Evolutionary conservation across 192 early-diverging fungal genomes (phyloP).

Genomic region (Rhizoclosmatium sp.): DNA sequence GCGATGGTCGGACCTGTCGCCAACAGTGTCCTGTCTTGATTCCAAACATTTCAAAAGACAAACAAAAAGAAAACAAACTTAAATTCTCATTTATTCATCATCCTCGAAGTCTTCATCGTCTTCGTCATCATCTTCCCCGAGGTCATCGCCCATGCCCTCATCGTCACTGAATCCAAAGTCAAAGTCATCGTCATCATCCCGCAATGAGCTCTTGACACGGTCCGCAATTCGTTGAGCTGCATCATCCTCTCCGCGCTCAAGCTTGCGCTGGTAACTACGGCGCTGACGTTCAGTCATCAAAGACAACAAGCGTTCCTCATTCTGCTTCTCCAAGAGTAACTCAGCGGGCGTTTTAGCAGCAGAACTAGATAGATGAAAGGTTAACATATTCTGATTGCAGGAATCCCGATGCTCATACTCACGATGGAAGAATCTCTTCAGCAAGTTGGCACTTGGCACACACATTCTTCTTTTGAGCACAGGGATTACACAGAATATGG

Average conservation of each 20-base stretch:
- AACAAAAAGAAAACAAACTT: too few relatives aligned
- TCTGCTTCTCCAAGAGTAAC: constrained; percentile 72
- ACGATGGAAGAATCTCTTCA: constrained; percentile 30
- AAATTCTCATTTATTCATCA: not conserved
- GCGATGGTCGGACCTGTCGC: too few relatives aligned
- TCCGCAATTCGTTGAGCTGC: constrained; percentile 49
- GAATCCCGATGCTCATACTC: not conserved
- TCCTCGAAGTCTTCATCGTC: constrained; percentile 25
- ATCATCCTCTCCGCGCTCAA: constrained; percentile 81
- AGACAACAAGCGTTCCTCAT: constrained; percentile 72
- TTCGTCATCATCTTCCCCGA: constrained; percentile 52
- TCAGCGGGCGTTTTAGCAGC: constrained; percentile 68
- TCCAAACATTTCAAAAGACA: too few relatives aligned
- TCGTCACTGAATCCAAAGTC: constrained; percentile 66
- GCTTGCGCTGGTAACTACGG: constrained; percentile 78
- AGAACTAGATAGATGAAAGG: constrained; percentile 9
- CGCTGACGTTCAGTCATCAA: constrained; percentile 84
- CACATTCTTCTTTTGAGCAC: constrained; percentile 79
- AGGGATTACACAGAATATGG: constrained; percentile 90
- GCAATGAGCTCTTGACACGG: constrained; percentile 12
- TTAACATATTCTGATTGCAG: not conserved
- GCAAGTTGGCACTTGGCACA: constrained; percentile 87
- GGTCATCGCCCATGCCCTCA: constrained; percentile 47
- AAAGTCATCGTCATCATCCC: constrained; percentile 59
- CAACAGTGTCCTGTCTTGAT: too few relatives aligned